Conservation (phyloP, 192 early-diverging fungal species). For the Chytriomyces sp. region DNA sequence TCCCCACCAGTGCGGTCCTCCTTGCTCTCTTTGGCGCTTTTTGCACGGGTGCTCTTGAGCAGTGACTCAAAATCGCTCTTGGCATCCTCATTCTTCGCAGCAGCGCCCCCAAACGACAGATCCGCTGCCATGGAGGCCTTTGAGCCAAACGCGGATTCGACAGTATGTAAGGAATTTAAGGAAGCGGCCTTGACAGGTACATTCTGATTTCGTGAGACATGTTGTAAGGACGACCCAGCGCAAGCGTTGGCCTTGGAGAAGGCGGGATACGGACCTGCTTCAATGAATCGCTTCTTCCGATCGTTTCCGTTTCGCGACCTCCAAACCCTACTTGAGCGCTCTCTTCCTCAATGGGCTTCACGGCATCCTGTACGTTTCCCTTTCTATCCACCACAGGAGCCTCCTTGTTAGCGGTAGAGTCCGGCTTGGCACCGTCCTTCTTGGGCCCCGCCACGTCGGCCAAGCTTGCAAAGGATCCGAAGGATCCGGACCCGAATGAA, state of each 20-base stretch:
- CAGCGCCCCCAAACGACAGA: slow-evolving; percentile 3
- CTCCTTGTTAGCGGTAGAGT: neutral
- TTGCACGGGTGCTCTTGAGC: neutral
- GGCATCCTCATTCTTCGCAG: neutral
- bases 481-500: neutral
- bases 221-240: neutral
- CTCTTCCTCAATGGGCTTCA: too few relatives aligned
- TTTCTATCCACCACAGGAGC: too few relatives aligned
- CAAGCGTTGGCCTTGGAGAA: neutral
- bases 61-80: neutral
- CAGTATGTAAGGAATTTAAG: slow-evolving; percentile 3
- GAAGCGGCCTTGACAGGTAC: slow-evolving; percentile 18
- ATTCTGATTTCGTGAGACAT: neutral
- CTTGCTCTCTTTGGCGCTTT: neutral
- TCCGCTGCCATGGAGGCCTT: neutral
- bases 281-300: slow-evolving; percentile 3
- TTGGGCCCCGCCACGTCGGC: too few relatives aligned
- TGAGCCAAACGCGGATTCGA: slow-evolving; percentile 11
- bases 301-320: slow-evolving; percentile 5
- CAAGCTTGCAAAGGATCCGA: neutral
- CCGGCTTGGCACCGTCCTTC: neutral
- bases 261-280: neutral
- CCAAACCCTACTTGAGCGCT: too few relatives aligned
- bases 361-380: too few relatives aligned
- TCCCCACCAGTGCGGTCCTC: neutral